A percentile compares a stretch with the other conserved stretches of the same genome.
Conservation (phyloP, 306 rosid species). For the Canavalia gladiata region DNA sequence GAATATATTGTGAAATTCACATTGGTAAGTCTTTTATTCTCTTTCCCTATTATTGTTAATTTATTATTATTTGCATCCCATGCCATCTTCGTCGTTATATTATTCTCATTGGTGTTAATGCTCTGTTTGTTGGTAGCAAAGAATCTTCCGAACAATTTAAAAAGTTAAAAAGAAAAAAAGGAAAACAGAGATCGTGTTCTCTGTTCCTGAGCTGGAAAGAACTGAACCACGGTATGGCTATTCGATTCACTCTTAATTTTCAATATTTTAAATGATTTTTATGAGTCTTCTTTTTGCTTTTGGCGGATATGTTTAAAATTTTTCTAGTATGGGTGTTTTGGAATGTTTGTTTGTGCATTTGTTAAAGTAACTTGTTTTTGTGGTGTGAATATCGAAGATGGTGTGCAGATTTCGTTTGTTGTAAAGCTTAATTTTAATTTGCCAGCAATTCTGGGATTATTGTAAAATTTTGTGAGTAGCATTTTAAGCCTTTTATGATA, state of each 20-base stretch:
- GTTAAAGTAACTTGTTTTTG: constrained; percentile 5
- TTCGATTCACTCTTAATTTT: constrained; percentile 28
- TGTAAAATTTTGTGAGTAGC: background rate
- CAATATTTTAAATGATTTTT: background rate
- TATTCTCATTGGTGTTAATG: background rate
- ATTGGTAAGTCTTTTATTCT: background rate
- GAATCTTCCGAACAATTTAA: background rate
- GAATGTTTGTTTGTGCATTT: background rate
- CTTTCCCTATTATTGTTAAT: background rate
- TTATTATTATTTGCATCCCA: background rate
- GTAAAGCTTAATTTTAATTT: constrained; percentile 20
- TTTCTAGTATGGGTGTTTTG: background rate
- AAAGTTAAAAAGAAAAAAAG: background rate
- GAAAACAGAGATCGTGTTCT: background rate
- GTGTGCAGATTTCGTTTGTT: constrained; percentile 17
- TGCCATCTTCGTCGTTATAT: constrained; percentile 1
- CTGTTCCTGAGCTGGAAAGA: constrained; percentile 29
- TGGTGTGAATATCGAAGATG: background rate
- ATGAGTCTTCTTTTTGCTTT: background rate
- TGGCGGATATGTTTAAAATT: background rate
- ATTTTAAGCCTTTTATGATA: background rate
- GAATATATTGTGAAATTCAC: background rate
- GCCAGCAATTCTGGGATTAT: background rate
- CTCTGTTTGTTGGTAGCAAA: constrained; percentile 5
- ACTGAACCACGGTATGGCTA: background rate